phyloP scores from a whole-genome alignment of 106 monocot genomes.

The Platanthera guangdongensis region DNA sequence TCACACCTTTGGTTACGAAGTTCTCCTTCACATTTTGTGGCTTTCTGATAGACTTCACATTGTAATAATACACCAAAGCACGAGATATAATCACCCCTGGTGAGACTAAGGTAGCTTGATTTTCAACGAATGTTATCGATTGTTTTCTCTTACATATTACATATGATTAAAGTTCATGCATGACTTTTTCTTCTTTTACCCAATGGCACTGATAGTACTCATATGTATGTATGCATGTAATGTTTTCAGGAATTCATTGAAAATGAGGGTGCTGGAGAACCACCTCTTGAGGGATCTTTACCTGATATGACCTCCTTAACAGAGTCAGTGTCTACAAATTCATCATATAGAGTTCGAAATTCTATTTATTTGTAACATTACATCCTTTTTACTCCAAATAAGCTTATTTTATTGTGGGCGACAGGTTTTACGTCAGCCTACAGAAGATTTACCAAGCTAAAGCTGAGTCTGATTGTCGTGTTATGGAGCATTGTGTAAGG shows the following conservation, averaged over 20 bases:
- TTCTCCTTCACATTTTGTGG: too few species aligned
- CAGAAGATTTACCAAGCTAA: constrained; percentile 96
- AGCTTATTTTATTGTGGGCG: neutral
- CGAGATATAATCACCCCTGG: too few species aligned
- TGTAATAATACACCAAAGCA: too few species aligned
- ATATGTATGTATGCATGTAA: neutral
- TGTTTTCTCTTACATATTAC: neutral
- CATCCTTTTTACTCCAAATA: constrained; percentile 5
- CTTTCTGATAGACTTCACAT: too few species aligned
- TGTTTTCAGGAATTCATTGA: constrained; percentile 77
- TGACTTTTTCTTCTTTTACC: neutral
- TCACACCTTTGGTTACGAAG: too few species aligned
- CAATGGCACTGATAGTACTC: neutral
- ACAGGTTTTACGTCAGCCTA: constrained; percentile 76
- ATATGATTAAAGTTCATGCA: neutral
- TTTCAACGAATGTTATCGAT: too few species aligned
- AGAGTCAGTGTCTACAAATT: constrained; percentile 51
- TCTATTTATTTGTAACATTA: constrained; percentile 7
- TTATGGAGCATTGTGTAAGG: constrained; percentile 54
- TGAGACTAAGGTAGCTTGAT: too few species aligned
- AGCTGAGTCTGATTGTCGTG: constrained; percentile 77
- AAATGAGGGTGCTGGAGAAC: constrained; percentile 82
- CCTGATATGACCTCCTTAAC: constrained; percentile 99
- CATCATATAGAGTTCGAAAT: neutral
- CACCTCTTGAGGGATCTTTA: constrained; percentile 97